Evolutionary conservation across 257 asterid species (phyloP).

Genomic region (Cinchona pubescens): DNA sequence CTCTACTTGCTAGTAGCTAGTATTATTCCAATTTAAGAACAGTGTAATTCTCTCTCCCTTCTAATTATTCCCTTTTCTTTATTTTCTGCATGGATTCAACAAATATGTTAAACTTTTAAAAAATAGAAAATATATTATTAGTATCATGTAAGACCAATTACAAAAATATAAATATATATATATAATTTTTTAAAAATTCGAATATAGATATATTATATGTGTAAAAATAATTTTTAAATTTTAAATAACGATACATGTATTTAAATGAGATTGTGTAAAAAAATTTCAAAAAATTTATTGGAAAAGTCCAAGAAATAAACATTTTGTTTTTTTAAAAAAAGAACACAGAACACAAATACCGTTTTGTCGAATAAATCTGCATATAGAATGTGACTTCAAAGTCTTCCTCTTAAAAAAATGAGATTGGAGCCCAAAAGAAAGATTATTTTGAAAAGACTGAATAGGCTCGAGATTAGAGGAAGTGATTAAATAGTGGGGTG

Average conservation of each 20-base stretch:
- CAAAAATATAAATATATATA: no score
- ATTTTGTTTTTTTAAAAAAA: background rate
- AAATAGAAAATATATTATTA: no score
- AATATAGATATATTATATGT: no score
- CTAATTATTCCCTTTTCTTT: background rate
- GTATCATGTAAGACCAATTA: no score
- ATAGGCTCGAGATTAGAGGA: conserved; percentile 13
- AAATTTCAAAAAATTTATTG: no score
- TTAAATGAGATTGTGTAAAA: no score
- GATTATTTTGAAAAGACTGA: background rate
- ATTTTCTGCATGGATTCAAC: conserved; percentile 24
- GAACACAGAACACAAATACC: background rate
- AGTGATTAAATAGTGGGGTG: conserved; percentile 4
- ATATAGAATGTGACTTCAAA: background rate
- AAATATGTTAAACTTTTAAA: no score
- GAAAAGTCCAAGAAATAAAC: background rate
- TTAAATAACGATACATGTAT: no score
- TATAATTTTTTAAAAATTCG: no score
- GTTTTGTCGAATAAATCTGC: background rate
- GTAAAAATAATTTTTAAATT: no score
- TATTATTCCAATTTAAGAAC: background rate
- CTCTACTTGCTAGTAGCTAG: background rate
- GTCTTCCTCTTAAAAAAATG: background rate
- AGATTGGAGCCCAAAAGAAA: background rate
- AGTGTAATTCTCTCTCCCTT: background rate